phyloP scores from a whole-genome alignment of 2,329 filamentous ascomycete species.

The Diaporthe aspalathi region DNA sequence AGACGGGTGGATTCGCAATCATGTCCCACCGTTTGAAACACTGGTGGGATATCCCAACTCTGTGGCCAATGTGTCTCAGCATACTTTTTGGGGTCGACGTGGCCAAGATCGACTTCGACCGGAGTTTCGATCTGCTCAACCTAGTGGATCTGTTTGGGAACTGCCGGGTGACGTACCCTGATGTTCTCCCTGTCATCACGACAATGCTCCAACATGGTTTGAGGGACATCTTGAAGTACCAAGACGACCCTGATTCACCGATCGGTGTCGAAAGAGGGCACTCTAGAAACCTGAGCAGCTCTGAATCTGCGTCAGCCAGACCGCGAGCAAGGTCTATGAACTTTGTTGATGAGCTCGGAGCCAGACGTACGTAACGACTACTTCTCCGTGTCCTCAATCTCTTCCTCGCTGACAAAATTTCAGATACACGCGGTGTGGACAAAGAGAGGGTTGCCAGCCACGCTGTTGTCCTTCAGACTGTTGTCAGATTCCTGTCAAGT shows the following conservation, averaged over 20 bases:
- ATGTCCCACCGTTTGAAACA: slow-evolving; percentile 84
- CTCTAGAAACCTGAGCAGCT: slow-evolving; percentile 42
- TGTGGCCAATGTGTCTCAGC: slow-evolving; percentile 91
- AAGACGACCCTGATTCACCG: slow-evolving; percentile 70
- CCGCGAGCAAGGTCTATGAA: slow-evolving; percentile 73
- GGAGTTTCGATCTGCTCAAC: slow-evolving; percentile 78
- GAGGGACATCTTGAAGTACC: slow-evolving; percentile 73
- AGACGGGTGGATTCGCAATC: slow-evolving; percentile 88
- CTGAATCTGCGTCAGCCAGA: slow-evolving; percentile 48
- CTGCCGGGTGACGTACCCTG: slow-evolving; percentile 77
- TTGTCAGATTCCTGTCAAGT: slow-evolving; percentile 82
- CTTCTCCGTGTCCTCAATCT: not conserved
- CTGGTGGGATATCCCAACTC: slow-evolving; percentile 87
- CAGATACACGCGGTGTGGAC: slow-evolving; percentile 55
- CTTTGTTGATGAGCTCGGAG: slow-evolving; percentile 69
- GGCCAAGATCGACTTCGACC: slow-evolving; percentile 77
- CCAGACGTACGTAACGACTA: slow-evolving; percentile 58
- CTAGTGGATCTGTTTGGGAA: slow-evolving; percentile 78
- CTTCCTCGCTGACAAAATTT: slow-evolving; percentile 40
- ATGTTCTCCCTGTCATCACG: slow-evolving; percentile 82
- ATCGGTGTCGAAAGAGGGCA: slow-evolving; percentile 43
- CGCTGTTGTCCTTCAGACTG: slow-evolving; percentile 76
- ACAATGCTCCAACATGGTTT: slow-evolving; percentile 90
- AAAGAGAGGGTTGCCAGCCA: slow-evolving; percentile 66
- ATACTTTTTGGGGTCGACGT: slow-evolving; percentile 89